phyloP scores from a whole-genome alignment of 1,284 basidiomycete species.

The Meira miltonrushii region DNA sequence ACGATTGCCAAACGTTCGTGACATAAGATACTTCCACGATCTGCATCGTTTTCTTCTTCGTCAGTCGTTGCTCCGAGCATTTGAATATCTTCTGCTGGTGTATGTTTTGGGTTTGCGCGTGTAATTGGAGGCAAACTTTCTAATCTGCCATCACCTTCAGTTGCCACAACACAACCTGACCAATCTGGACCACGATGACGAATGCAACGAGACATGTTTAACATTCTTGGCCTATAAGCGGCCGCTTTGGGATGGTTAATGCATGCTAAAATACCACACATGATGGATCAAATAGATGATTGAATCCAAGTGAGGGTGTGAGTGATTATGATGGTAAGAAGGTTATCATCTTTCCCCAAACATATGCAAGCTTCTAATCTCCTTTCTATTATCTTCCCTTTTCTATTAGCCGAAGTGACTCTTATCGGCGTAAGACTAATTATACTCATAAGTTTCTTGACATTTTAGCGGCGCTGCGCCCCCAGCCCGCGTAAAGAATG shows the following conservation, averaged over 20 bases:
- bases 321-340: too few species aligned
- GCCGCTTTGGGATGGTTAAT: conserved; percentile 48
- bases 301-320: background rate
- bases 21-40: conserved; percentile 50
- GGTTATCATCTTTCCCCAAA: too few species aligned
- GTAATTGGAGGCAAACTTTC: background rate
- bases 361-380: too few species aligned
- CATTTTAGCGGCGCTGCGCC: too few species aligned
- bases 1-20: conserved; percentile 77
- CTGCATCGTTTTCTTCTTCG: conserved; percentile 23
- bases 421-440: too few species aligned
- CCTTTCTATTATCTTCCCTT: too few species aligned
- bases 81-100: background rate
- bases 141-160: conserved; percentile 1
- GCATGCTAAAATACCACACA: conserved; percentile 51
- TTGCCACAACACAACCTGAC: conserved; percentile 48
- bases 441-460: too few species aligned
- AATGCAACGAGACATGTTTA: conserved; percentile 49
- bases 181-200: conserved; percentile 53
- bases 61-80: background rate
- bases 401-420: too few species aligned
- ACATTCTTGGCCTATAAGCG: conserved; percentile 48
- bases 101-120: background rate
- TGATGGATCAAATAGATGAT: conserved; percentile 14
- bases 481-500: too few species aligned